A percentile compares a stretch with the other conserved stretches of the same genome.
These are phyloP conservation scores for Fusarium oxysporum DNA, from an alignment of 2,329 filamentous ascomycete genomes.

Conservation along the genomic window DNA sequence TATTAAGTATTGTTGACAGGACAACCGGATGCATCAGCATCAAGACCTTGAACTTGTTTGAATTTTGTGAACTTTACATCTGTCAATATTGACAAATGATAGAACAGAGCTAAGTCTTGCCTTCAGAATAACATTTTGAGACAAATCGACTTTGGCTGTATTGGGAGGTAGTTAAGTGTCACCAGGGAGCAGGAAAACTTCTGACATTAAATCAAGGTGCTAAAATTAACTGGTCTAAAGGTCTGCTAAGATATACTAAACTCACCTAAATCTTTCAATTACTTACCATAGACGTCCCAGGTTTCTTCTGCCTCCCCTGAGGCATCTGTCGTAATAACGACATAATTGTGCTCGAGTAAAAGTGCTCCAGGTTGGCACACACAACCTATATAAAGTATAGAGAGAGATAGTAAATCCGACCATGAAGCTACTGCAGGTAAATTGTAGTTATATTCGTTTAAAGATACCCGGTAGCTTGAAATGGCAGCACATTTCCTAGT, in stretches of 20 bases:
- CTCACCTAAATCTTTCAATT: background rate
- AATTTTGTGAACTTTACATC: background rate
- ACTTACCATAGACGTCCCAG: no score
- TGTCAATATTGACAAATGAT: background rate
- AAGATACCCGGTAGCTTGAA: background rate
- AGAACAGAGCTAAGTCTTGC: background rate
- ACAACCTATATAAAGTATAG: background rate
- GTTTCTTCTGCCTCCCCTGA: background rate
- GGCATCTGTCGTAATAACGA: background rate
- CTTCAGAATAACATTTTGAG: background rate
- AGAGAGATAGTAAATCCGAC: background rate
- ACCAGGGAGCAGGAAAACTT: background rate
- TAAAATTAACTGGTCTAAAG: background rate
- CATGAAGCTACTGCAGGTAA: background rate
- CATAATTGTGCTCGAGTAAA: background rate
- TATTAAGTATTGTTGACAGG: background rate
- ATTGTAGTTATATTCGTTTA: background rate
- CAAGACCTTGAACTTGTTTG: background rate
- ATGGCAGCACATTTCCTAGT: conserved; percentile 37
- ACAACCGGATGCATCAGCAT: background rate
- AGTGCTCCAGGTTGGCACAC: background rate
- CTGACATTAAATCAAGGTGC: background rate
- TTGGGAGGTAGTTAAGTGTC: background rate
- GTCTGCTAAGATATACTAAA: background rate
- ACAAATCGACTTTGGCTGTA: background rate